Percentiles rank a stretch among this genome's conserved stretches.
phyloP scores from a whole-genome alignment of 129 eudicot genomes.

The Escallonia herrerae region DNA sequence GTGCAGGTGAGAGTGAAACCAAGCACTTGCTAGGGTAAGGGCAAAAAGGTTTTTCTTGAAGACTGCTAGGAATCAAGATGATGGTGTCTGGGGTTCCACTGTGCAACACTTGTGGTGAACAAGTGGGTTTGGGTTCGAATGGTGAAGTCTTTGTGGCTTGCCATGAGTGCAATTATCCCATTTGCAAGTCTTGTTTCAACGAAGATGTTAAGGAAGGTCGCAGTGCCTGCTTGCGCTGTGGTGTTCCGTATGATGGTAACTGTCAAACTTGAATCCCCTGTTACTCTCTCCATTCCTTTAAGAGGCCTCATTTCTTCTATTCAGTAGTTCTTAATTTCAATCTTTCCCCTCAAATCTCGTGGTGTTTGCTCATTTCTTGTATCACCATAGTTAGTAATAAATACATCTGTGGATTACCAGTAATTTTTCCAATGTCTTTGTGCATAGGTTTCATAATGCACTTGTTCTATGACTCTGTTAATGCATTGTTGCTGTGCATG shows the following conservation, averaged over 20 bases:
- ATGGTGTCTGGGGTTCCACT: constrained; percentile 75
- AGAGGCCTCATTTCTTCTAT: too few species aligned
- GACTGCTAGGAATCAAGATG: constrained; percentile 32
- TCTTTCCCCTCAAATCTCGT: too few species aligned
- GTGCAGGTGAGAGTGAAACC: neutral
- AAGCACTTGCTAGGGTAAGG: constrained; percentile 3
- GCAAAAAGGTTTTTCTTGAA: neutral
- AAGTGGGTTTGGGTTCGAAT: constrained; percentile 44
- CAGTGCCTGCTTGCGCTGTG: constrained; percentile 69
- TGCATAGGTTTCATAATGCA: too few species aligned
- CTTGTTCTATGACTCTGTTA: too few species aligned
- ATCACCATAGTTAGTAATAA: too few species aligned
- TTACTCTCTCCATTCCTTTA: neutral
- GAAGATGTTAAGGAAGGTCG: constrained; percentile 79
- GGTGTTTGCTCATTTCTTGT: too few species aligned
- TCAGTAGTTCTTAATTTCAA: too few species aligned
- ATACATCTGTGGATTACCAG: too few species aligned
- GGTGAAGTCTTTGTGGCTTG: constrained; percentile 88
- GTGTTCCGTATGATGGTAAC: constrained; percentile 57
- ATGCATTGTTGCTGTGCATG: too few species aligned
- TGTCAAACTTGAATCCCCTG: neutral
- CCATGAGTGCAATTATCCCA: constrained; percentile 82
- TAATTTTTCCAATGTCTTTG: too few species aligned
- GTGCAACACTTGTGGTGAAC: constrained; percentile 91
- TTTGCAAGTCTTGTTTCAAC: constrained; percentile 74